Evolutionary conservation across 441 rosid species (phyloP).

Genomic region (Eruca vesicaria): DNA sequence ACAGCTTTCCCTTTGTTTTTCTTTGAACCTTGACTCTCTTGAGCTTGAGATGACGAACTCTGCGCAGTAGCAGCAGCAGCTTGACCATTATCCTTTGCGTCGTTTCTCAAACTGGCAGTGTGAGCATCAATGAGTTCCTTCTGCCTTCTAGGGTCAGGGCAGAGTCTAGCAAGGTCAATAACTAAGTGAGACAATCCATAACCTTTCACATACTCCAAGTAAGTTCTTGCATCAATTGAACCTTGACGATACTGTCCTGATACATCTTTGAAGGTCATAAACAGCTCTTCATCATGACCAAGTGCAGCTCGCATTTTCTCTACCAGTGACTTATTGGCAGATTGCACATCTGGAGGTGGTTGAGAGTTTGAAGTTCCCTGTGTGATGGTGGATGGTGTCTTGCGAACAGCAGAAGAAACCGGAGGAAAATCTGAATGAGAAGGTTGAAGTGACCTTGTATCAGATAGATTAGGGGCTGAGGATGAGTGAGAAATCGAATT

Average conservation of each 20-base stretch:
- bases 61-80: slow-evolving; percentile 5
- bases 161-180: slow-evolving; percentile 81
- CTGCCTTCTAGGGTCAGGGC: slow-evolving; percentile 84
- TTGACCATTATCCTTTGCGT: slow-evolving; percentile 41
- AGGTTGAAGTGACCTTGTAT: slow-evolving; percentile 38
- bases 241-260: slow-evolving; percentile 88
- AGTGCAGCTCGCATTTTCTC: slow-evolving; percentile 80
- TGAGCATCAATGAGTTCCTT: slow-evolving; percentile 78
- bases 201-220: slow-evolving; percentile 63
- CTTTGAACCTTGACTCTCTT: slow-evolving; percentile 41
- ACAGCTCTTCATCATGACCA: slow-evolving; percentile 67
- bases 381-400: slow-evolving; percentile 35
- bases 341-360: slow-evolving; percentile 51
- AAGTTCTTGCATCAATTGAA: slow-evolving; percentile 52
- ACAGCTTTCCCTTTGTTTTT: slow-evolving; percentile 59
- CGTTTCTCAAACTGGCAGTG: slow-evolving; percentile 44
- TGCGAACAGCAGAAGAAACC: slow-evolving; percentile 49
- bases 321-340: slow-evolving; percentile 79
- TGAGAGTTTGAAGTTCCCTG: slow-evolving; percentile 26
- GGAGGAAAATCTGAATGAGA: slow-evolving; percentile 73
- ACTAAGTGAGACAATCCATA: slow-evolving; percentile 75
- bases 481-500: slow-evolving; percentile 58
- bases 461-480: slow-evolving; percentile 71
- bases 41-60: slow-evolving; percentile 27
- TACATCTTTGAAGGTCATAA: slow-evolving; percentile 62